Evolutionary conservation across 371 early-diverging fungal genomes (phyloP).

Genomic region (Agmasoma carcini): DNA sequence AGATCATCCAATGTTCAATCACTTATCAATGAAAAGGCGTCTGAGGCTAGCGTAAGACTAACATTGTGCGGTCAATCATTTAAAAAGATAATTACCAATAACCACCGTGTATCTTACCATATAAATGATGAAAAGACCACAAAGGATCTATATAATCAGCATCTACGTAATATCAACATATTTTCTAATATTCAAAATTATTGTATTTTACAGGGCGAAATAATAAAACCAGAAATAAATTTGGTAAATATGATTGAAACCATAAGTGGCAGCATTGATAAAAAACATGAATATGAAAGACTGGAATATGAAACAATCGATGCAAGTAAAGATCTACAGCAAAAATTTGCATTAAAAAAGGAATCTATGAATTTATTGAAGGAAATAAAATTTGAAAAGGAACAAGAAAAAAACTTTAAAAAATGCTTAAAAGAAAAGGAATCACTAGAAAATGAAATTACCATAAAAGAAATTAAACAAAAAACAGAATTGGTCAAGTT

Average conservation of each 20-base stretch:
- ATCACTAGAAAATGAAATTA: conserved; percentile 14
- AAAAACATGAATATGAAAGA: conserved; percentile 43
- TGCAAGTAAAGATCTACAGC: conserved; percentile 11
- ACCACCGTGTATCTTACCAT: conserved; percentile 56
- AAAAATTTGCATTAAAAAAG: conserved; percentile 11
- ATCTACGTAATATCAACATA: conserved; percentile 70
- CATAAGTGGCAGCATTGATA: conserved; percentile 62
- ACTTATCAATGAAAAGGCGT: conserved; percentile 56
- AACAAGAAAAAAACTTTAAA: conserved; percentile 28
- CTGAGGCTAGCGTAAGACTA: conserved; percentile 62
- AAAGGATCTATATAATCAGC: conserved; percentile 61
- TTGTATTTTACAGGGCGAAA: conserved; percentile 94
- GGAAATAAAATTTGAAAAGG: conserved; percentile 24
- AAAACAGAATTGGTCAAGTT: too few relatives aligned
- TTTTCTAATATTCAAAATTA: conserved; percentile 82
- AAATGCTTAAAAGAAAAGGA: conserved; percentile 28
- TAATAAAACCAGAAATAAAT: conserved; percentile 80
- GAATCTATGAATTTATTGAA: conserved; percentile 33
- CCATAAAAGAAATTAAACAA: conserved; percentile 1
- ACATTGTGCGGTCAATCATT: conserved; percentile 32
- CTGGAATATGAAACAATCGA: conserved; percentile 6
- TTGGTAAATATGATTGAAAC: conserved; percentile 79
- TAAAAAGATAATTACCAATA: conserved; percentile 1
- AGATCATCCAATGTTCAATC: conserved; percentile 70
- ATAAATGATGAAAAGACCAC: conserved; percentile 62